Evolutionary conservation across 108 stramenopile genomes (phyloP).

Genomic region (Cyclotella cryptica): DNA sequence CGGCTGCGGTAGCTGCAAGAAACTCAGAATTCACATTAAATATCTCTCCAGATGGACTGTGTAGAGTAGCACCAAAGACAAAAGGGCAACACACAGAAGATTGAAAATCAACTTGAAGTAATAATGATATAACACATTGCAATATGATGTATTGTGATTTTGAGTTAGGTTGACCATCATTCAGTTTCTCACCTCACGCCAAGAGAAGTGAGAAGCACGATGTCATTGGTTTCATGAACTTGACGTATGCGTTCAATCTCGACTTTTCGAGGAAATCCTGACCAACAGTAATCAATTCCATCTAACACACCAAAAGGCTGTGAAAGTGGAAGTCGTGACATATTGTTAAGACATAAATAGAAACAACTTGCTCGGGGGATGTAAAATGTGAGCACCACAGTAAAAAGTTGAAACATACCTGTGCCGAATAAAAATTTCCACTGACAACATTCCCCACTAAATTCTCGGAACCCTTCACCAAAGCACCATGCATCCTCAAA

Average conservation of each 20-base stretch:
- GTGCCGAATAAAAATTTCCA: slow-evolving; percentile 89
- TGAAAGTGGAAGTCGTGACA: not conserved
- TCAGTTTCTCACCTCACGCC: slow-evolving; percentile 59
- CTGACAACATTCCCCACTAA: slow-evolving; percentile 85
- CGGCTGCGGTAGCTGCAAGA: slow-evolving; percentile 82
- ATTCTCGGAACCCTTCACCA: slow-evolving; percentile 47
- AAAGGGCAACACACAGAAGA: too few relatives aligned
- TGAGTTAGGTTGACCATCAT: too few relatives aligned
- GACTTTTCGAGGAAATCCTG: slow-evolving; percentile 91
- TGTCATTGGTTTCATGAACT: slow-evolving; percentile 84
- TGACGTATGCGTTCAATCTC: slow-evolving; percentile 88
- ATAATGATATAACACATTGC: too few relatives aligned
- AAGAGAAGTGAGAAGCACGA: slow-evolving; percentile 90
- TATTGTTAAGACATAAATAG: not conserved
- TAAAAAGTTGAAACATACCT: slow-evolving; percentile 11
- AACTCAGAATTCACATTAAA: slow-evolving; percentile 93
- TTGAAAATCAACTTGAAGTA: too few relatives aligned
- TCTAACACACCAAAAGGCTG: slow-evolving; percentile 86
- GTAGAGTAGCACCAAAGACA: too few relatives aligned
- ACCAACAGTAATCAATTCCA: slow-evolving; percentile 84
- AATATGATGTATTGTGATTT: too few relatives aligned
- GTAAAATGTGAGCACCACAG: not conserved
- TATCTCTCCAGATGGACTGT: slow-evolving; percentile 88
- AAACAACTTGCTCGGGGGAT: not conserved
- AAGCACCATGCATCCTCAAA: slow-evolving; percentile 67